Evolutionary conservation across 2,329 filamentous ascomycete species (phyloP).

Genomic region (Alternaria viburni): DNA sequence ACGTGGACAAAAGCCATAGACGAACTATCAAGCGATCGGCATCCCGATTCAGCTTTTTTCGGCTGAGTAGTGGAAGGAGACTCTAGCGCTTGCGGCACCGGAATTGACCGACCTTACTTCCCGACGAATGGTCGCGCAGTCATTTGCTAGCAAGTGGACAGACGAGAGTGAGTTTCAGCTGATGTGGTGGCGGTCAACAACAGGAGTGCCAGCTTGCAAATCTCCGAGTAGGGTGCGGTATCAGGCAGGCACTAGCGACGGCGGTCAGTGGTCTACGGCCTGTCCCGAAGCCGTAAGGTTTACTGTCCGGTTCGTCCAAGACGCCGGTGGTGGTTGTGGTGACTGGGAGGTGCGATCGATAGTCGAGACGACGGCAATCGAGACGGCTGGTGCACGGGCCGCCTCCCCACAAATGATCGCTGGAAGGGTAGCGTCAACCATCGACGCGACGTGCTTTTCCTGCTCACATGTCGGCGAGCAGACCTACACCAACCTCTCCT

Average conservation of each 20-base stretch:
- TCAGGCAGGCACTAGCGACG: background rate
- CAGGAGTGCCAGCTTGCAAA: background rate
- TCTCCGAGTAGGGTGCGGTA: background rate
- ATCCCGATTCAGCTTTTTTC: constrained; percentile 3
- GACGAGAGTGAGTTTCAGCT: background rate
- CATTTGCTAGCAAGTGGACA: background rate
- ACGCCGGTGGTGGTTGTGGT: background rate
- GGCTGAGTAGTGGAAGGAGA: background rate
- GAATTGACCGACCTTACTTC: background rate
- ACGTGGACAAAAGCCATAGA: background rate
- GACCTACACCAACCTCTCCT: background rate
- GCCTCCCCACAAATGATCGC: background rate
- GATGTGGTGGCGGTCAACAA: constrained; percentile 1
- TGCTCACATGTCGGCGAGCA: constrained; percentile 3
- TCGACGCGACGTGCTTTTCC: constrained; percentile 7
- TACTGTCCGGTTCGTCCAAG: background rate
- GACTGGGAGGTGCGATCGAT: constrained; percentile 1
- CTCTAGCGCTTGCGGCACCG: background rate
- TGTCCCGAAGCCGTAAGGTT: constrained; percentile 8
- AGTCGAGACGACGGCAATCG: background rate
- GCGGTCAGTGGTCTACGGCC: background rate
- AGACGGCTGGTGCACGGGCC: background rate
- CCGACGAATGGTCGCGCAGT: background rate
- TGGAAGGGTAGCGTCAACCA: background rate
- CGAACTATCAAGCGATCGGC: constrained; percentile 5